Base-by-base conservation (phyloP, 228 moss, liverwort and hornwort species). In the Sphagnum magellanicum region DNA sequence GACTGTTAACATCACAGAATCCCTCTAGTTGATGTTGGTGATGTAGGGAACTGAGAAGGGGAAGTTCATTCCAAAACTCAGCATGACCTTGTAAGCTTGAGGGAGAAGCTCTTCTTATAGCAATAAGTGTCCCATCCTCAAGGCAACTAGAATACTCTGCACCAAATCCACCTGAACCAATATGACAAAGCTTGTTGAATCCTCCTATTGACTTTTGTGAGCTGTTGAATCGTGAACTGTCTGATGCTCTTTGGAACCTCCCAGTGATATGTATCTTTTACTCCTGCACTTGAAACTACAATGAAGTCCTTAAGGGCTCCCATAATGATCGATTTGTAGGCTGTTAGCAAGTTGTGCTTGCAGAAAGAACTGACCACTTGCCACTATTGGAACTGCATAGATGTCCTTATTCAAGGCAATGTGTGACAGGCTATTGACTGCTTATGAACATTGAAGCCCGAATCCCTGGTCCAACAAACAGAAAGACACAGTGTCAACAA, bases 41-140 rank as follows among this genome's bases (percentile, higher is more conserved):
- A 58, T 95, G 95, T 9, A 95, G 80, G 17, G 88, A 77, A 68
- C 95, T 82, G 17, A 95, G 83, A 46, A 95, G 79, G 16, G 75
- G 76, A 11, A 95, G 75, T 64, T 95, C 95, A 64, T 95, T 95
- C 50, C 83, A 88, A 12, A 95, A 95, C 80, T 95, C 88, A 8
- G 59, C 46, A 55, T 79, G 74, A 8, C 85, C 90, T 72, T 92
- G 92, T 48, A 87, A 64, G 15, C 80, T 84, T 53, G 79, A 79
- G n/a, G 74, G 70, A 6, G 90, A 81, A 10, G 95, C 92, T 17
- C 92, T 87, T 65, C 92, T 95, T 74, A 95, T 90, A 14, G 95
- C 95, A 52, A 95, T 89, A 16, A 75, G 75, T 67, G 75, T 92
- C 5, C 90, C 95, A 50, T 79, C 79, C 12, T 78, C 77, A 59